These are phyloP conservation scores for Microcos paniculata DNA, from an alignment of 345 rosid species.

Conservation along the genomic window DNA sequence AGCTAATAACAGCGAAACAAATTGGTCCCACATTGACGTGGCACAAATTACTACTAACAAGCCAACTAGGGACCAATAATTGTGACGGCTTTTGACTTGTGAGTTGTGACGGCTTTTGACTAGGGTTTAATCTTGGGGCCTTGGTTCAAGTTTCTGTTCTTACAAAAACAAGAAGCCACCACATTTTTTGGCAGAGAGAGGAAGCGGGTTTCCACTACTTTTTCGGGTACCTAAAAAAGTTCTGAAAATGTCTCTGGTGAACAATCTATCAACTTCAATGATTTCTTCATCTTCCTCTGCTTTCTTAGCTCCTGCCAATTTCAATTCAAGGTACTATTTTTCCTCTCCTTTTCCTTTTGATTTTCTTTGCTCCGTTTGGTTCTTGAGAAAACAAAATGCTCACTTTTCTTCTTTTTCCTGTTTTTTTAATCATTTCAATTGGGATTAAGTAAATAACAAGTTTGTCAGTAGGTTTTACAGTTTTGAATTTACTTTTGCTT, in stretches of 20 bases:
- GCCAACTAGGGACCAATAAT: background rate
- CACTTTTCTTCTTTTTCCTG: background rate
- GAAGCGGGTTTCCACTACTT: background rate
- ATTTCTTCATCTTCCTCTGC: constrained; percentile 51
- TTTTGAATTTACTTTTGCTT: background rate
- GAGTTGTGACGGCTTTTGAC: background rate
- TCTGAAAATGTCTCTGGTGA: constrained; percentile 34
- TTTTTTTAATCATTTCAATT: background rate
- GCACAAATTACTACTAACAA: no score
- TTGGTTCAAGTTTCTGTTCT: background rate
- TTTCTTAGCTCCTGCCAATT: constrained; percentile 30
- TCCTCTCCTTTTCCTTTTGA: no score
- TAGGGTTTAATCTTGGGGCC: background rate
- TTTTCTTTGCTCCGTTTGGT: background rate
- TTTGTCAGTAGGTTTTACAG: background rate
- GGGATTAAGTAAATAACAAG: background rate
- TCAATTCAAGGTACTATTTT: constrained; percentile 32
- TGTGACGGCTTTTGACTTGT: background rate
- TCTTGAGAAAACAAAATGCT: background rate
- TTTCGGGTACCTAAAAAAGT: background rate
- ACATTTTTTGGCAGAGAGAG: background rate
- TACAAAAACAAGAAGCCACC: background rate
- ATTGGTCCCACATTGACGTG: background rate
- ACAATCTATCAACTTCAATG: constrained; percentile 32
- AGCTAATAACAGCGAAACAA: background rate